Conservation (phyloP, 805 yeast species). For the Kurtzmaniella cleridarum region DNA sequence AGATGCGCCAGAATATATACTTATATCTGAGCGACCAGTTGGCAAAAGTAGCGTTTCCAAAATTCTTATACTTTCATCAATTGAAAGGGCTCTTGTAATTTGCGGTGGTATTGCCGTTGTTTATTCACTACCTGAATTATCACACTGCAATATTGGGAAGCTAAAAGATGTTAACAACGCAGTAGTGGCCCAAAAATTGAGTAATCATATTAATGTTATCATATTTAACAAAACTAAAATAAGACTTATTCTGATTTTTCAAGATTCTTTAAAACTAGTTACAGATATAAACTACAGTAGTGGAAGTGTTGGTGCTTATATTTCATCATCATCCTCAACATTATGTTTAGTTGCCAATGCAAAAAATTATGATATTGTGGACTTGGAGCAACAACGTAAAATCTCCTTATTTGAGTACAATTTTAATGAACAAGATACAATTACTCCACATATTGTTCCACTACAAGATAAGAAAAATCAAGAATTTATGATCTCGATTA, state of each 20-base stretch:
- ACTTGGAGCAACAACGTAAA: conserved; percentile 25
- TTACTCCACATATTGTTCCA: conserved; percentile 20
- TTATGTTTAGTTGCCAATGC: conserved; percentile 29
- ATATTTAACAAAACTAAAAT: conserved; percentile 25
- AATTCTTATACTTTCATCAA: conserved; percentile 20
- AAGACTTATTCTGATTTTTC: conserved; percentile 23
- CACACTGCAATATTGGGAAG: conserved; percentile 32
- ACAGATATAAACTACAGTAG: conserved; percentile 27
- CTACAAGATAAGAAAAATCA: conserved; percentile 10
- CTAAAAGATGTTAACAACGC: conserved; percentile 30
- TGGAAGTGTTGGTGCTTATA: conserved; percentile 23
- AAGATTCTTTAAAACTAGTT: conserved; percentile 23
- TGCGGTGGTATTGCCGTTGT: conserved; percentile 21
- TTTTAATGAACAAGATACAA: conserved; percentile 4
- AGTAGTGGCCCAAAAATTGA: conserved; percentile 13
- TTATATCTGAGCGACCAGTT: conserved; percentile 19
- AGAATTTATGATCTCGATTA: conserved; percentile 30
- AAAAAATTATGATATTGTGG: conserved; percentile 31
- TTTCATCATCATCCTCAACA: conserved; percentile 8
- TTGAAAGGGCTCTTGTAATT: conserved; percentile 21
- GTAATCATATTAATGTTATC: conserved; percentile 11
- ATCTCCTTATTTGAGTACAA: conserved; percentile 32
- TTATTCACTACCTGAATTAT: conserved; percentile 32
- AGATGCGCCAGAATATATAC: conserved; percentile 30
- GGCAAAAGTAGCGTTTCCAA: conserved; percentile 12